These are phyloP conservation scores for Polygonum aviculare DNA, from an alignment of 148 eudicot genomes.

Conservation along the genomic window DNA sequence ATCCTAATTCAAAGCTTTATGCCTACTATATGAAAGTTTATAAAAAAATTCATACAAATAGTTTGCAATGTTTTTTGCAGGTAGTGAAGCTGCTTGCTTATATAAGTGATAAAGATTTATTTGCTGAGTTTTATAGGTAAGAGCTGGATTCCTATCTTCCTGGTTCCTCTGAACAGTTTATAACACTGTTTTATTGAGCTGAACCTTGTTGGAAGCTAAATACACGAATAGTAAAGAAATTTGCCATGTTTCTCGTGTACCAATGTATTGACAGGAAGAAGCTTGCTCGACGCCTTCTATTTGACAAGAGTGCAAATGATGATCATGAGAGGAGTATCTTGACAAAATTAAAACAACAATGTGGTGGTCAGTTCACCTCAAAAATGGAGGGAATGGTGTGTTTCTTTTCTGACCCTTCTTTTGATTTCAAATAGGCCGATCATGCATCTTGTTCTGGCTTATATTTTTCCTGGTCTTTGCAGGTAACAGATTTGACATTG, in stretches of 20 bases:
- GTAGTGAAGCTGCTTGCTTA: slow-evolving; percentile 82
- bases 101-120: slow-evolving; percentile 76
- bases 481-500: slow-evolving; percentile 86
- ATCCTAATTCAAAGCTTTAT: neutral
- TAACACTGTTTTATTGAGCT: neutral
- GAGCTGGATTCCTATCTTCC: neutral
- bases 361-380: slow-evolving; percentile 89
- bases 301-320: slow-evolving; percentile 89
- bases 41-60: neutral
- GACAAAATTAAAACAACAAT: slow-evolving; percentile 82
- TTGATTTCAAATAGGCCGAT: neutral
- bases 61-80: slow-evolving; percentile 26
- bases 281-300: slow-evolving; percentile 77
- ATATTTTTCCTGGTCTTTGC: slow-evolving; percentile 9
- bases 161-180: no score
- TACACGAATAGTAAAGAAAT: neutral
- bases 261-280: slow-evolving; percentile 47
- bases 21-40: neutral
- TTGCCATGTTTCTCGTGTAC: slow-evolving; percentile 2
- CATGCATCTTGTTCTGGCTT: neutral
- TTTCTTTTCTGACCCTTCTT: neutral
- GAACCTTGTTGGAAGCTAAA: neutral
- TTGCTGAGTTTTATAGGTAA: slow-evolving; percentile 83
- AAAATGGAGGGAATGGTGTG: slow-evolving; percentile 93
- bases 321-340: slow-evolving; percentile 89